Evolutionary conservation across 768 basidiomycete genomes (phyloP).

Genomic region (Psilocybe subaeruginosa): DNA sequence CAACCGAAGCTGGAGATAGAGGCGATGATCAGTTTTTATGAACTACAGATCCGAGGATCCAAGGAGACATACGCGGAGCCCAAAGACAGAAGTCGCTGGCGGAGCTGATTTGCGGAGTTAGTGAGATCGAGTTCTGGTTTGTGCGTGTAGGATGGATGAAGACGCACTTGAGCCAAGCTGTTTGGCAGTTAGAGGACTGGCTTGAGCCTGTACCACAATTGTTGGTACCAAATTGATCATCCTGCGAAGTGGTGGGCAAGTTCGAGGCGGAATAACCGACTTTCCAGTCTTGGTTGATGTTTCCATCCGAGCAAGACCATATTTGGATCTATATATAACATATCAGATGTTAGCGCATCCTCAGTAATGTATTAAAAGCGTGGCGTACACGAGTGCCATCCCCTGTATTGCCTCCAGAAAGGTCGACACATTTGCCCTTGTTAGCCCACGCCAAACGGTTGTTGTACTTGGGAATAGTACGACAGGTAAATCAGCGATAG

Average conservation of each 20-base stretch:
- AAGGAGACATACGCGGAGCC: constrained; percentile 49
- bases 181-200: constrained; percentile 71
- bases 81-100: constrained; percentile 73
- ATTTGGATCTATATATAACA: constrained; percentile 42
- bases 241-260: constrained; percentile 53
- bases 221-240: constrained; percentile 68
- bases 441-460: constrained; percentile 50
- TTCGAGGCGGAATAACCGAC: constrained; percentile 44
- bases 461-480: constrained; percentile 24
- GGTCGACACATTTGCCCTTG: constrained; percentile 52
- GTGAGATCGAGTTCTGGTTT: background rate
- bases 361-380: background rate
- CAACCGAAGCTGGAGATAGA: constrained; percentile 32
- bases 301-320: constrained; percentile 43
- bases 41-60: background rate
- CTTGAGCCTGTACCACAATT: constrained; percentile 63
- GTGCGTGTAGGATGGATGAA: background rate
- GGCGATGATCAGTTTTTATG: background rate
- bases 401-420: constrained; percentile 40
- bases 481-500: background rate
- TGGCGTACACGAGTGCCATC: constrained; percentile 44
- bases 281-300: constrained; percentile 58
- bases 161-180: constrained; percentile 63
- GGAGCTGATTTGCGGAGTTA: constrained; percentile 38
- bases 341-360: too few relatives aligned